Evolutionary conservation across 2,329 filamentous ascomycete species (phyloP), one percentile per base, ranked within the genome.

Genomic region (Ophiosphaerella narmari): DNA sequence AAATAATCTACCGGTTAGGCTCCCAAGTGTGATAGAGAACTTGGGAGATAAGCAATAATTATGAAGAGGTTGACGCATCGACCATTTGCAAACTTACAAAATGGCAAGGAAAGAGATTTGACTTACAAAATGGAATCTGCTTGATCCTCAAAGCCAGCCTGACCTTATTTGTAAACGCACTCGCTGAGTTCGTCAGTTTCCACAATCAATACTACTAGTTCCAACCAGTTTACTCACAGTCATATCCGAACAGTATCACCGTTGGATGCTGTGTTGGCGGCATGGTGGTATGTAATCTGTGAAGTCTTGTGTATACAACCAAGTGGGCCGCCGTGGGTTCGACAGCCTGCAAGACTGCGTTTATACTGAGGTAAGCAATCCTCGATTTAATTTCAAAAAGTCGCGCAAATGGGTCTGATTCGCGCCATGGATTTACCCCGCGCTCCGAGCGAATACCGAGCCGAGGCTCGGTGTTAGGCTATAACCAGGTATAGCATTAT

Each of bases 101-200:
- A 11, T 6, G 4, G 5, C n/a, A 11, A 26, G 33, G 39, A 45
- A 48, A 23, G 31, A 14, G n/a, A 23, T 29, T n/a, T 9, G n/a
- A 57, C 63, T 29, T 57, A 68, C 63, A 67, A 46, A 74, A 76
- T 1, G 72, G 65, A 29, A 75, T 66, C 39, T 66, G 60, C 50
- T 75, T 75, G 41, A 76, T 52, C 23, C 63, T 59, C 18, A 77
- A 59, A 5, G 62, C 62, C 14, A 74, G 62, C 21, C 70, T 59
- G 16, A 75, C 66, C 56, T 77, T 77, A 42, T 71, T 68, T 7
- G 70, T 70, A 41, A 71, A 71, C 1, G 67, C 60, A 38, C 66
- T 71, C 37, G 67, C 66, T 67, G 38, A 13, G n/a, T 21, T 14
- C 14, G 21, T 57, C 9, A 54, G 48, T 39, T 24, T 18, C 18